Evolutionary conservation across 805 yeast genomes (phyloP).

Genomic region (Lipomyces lipofer): DNA sequence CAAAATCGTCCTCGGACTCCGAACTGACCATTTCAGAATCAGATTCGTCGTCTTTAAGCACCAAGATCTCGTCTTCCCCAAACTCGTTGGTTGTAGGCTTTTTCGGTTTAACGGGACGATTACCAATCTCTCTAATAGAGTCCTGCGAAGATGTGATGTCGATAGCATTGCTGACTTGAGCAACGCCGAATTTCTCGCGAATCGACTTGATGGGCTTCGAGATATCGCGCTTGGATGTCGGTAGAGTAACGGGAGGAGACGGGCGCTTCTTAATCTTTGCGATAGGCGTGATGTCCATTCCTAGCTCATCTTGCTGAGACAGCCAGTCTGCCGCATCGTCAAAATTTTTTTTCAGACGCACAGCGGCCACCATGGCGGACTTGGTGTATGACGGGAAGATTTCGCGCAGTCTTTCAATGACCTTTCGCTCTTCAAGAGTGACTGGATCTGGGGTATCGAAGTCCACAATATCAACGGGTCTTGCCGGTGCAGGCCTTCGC

Average conservation of each 20-base stretch:
- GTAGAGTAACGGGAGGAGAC: slow-evolving; percentile 8
- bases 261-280: neutral
- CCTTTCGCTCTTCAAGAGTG: slow-evolving; percentile 8
- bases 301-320: slow-evolving; percentile 36
- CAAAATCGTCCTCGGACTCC: slow-evolving; percentile 48
- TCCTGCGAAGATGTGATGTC: slow-evolving; percentile 22
- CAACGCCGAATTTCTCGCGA: slow-evolving; percentile 40
- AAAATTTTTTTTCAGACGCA: slow-evolving; percentile 34
- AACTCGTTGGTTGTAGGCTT: slow-evolving; percentile 5
- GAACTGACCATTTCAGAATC: slow-evolving; percentile 41
- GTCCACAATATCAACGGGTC: slow-evolving; percentile 20
- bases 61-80: slow-evolving; percentile 14
- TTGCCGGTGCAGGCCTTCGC: slow-evolving; percentile 31
- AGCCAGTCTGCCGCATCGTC: slow-evolving; percentile 43
- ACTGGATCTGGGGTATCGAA: slow-evolving; percentile 16
- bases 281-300: slow-evolving; percentile 21
- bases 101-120: neutral
- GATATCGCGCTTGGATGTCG: slow-evolving; percentile 38
- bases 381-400: slow-evolving; percentile 25
- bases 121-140: neutral
- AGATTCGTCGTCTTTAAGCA: slow-evolving; percentile 15
- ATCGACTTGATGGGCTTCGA: slow-evolving; percentile 38
- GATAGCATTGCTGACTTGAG: slow-evolving; percentile 11
- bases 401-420: slow-evolving; percentile 18
- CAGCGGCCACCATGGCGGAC: slow-evolving; percentile 26